Conservation (phyloP, 305 asterid genomes). For the Salvia sclarea region DNA sequence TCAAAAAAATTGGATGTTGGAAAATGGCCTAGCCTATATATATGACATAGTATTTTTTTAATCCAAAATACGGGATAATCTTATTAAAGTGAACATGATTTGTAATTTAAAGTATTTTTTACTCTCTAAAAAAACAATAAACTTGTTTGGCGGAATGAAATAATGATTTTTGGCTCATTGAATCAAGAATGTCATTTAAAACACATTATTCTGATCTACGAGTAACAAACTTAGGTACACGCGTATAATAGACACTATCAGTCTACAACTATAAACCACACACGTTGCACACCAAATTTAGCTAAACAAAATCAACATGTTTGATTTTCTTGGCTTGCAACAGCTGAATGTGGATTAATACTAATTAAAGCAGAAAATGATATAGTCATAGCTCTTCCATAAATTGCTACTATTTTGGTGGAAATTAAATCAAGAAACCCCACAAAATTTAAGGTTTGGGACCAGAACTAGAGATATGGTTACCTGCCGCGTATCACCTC, state of each 20-base stretch:
- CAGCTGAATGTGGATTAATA: not conserved
- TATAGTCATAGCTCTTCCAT: not conserved
- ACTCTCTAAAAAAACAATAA: not conserved
- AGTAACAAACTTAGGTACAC: not conserved
- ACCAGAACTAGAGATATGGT: not conserved
- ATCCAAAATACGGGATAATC: too few species aligned
- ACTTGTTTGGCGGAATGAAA: not conserved
- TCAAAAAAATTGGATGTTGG: too few species aligned
- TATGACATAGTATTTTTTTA: too few species aligned
- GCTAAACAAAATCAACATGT: not conserved
- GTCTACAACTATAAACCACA: not conserved
- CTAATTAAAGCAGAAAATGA: not conserved
- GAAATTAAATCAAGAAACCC: not conserved
- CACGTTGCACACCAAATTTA: not conserved
- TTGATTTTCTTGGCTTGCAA: not conserved
- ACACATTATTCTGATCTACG: not conserved
- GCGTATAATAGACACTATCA: too few species aligned
- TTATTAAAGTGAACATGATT: too few species aligned
- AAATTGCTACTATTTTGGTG: not conserved
- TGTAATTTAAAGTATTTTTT: too few species aligned
- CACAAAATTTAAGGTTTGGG: slow-evolving; percentile 3
- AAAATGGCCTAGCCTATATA: too few species aligned
- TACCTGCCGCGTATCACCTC: not conserved
- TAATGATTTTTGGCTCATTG: not conserved
- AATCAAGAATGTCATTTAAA: not conserved